Evolutionary conservation across 768 basidiomycete species (phyloP).

Genomic region (Psilocybe subaeruginosa): DNA sequence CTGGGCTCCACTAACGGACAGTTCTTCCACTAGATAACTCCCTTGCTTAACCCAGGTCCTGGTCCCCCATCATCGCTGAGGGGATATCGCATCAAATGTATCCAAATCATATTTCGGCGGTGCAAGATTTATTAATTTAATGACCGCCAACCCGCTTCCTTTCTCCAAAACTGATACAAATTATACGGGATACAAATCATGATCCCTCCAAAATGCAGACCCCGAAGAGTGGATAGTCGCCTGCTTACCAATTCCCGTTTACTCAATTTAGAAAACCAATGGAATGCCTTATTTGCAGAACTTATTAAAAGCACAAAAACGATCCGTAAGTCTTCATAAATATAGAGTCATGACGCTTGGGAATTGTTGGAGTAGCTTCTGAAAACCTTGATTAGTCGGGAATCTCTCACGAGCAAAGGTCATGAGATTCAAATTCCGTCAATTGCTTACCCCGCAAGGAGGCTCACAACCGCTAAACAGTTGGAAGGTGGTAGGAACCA

Average conservation of each 20-base stretch:
- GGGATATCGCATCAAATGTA: background rate
- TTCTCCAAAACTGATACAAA: background rate
- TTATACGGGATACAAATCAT: background rate
- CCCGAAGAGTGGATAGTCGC: background rate
- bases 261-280: background rate
- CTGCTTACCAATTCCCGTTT: background rate
- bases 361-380: background rate
- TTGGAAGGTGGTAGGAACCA: no score
- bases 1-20: background rate
- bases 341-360: background rate
- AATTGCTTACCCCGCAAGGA: background rate
- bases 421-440: background rate
- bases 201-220: background rate
- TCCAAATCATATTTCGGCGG: background rate
- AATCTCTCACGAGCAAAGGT: background rate
- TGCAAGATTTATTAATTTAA: background rate
- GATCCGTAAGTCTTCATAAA: background rate
- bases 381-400: background rate
- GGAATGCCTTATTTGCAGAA: background rate
- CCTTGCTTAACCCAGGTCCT: background rate
- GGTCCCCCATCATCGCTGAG: background rate
- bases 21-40: background rate
- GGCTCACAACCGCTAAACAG: background rate
- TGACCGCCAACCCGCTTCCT: background rate
- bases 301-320: background rate